Evolutionary conservation across 441 rosid species (phyloP).

Genomic region (Francoa sonchifolia): DNA sequence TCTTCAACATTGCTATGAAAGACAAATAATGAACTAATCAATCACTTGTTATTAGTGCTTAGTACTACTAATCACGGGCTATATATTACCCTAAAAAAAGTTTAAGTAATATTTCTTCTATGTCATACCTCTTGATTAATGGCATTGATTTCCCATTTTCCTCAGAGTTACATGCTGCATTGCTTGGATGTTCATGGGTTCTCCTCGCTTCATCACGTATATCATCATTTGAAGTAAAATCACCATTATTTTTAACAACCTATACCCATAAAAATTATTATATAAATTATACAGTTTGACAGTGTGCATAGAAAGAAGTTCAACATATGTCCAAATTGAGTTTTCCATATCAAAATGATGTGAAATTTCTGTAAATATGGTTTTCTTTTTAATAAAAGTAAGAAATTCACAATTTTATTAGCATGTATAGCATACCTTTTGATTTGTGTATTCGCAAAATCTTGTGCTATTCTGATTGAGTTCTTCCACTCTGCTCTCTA

Average conservation of each 20-base stretch:
- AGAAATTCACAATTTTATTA: too few relatives aligned
- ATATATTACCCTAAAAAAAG: neutral
- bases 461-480: slow-evolving; percentile 19
- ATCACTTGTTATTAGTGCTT: slow-evolving; percentile 1
- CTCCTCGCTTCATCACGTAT: slow-evolving; percentile 8
- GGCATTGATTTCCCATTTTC: slow-evolving; percentile 17
- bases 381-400: too few relatives aligned
- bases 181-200: neutral
- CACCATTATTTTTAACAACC: slow-evolving; percentile 12
- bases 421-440: too few relatives aligned
- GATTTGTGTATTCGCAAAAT: slow-evolving; percentile 9
- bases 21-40: neutral
- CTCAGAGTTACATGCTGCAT: slow-evolving; percentile 6
- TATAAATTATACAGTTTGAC: too few relatives aligned
- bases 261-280: too few relatives aligned
- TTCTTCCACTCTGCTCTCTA: slow-evolving; percentile 43
- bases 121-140: slow-evolving; percentile 17
- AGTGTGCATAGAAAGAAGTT: too few relatives aligned
- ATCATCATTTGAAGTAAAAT: slow-evolving; percentile 8
- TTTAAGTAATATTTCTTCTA: slow-evolving; percentile 1
- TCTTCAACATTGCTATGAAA: slow-evolving; percentile 13
- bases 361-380: too few relatives aligned
- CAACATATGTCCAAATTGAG: too few relatives aligned
- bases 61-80: too few relatives aligned
- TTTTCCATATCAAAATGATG: too few relatives aligned